Percentiles rank a stretch among this genome's conserved stretches.
These are phyloP conservation scores for Fusarium coicis DNA, from an alignment of 2,329 filamentous ascomycete species.

Conservation along the genomic window DNA sequence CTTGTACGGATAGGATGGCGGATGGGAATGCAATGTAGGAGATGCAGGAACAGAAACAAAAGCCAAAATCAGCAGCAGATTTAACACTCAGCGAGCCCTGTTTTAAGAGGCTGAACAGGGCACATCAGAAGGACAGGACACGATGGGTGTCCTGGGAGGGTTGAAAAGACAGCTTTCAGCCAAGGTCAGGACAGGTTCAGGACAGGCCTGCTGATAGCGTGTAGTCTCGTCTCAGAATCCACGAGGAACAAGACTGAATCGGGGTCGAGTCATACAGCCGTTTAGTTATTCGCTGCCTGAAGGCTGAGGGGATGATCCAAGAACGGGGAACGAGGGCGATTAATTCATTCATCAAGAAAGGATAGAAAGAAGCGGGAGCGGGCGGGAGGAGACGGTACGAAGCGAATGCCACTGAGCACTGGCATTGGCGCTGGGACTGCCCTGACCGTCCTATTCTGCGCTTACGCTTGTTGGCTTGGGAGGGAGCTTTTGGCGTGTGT, in stretches of 20 bases:
- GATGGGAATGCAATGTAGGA: slow-evolving; percentile 1
- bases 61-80: slow-evolving; percentile 20
- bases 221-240: slow-evolving; percentile 53
- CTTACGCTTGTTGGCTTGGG: slow-evolving; percentile 1
- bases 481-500: slow-evolving; percentile 22
- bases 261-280: slow-evolving; percentile 42
- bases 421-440: slow-evolving; percentile 4
- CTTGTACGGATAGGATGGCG: neutral
- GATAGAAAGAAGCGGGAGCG: slow-evolving; percentile 34
- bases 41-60: slow-evolving; percentile 38
- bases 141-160: slow-evolving; percentile 38
- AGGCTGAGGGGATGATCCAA: slow-evolving; percentile 9
- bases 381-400: slow-evolving; percentile 44
- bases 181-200: slow-evolving; percentile 24
- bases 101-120: slow-evolving; percentile 26
- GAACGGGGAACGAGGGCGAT: slow-evolving; percentile 9
- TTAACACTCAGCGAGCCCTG: slow-evolving; percentile 33
- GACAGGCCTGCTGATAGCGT: slow-evolving; percentile 55
- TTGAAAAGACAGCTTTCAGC: slow-evolving; percentile 35
- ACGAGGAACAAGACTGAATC: slow-evolving; percentile 42
- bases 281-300: slow-evolving; percentile 24
- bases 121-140: slow-evolving; percentile 43
- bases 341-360: slow-evolving; percentile 15
- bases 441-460: neutral
- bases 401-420: slow-evolving; percentile 28